phyloP scores from a whole-genome alignment of 257 asterid genomes.

The Vinca minor region DNA sequence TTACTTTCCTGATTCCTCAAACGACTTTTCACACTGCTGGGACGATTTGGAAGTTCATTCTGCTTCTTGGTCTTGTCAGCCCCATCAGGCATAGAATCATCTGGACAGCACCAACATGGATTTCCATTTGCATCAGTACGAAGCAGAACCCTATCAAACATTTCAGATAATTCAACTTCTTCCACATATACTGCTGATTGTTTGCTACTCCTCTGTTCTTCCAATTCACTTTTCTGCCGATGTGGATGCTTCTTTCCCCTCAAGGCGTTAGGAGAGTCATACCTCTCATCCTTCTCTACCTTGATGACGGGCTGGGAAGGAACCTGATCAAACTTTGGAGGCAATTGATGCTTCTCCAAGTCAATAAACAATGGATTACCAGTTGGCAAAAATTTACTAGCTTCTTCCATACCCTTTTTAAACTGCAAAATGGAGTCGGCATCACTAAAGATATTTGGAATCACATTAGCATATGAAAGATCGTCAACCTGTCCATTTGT shows the following conservation, averaged over 20 bases:
- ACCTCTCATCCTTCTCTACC: slow-evolving; percentile 49
- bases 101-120: slow-evolving; percentile 14
- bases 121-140: slow-evolving; percentile 36
- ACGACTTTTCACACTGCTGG: slow-evolving; percentile 35
- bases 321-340: slow-evolving; percentile 48
- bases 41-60: slow-evolving; percentile 23
- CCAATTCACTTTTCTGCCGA: slow-evolving; percentile 44
- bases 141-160: slow-evolving; percentile 76
- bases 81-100: slow-evolving; percentile 9
- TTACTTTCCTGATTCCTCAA: slow-evolving; percentile 33
- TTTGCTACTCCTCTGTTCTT: slow-evolving; percentile 71
- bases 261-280: slow-evolving; percentile 28
- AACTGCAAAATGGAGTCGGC: slow-evolving; percentile 74
- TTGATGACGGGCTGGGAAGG: slow-evolving; percentile 32
- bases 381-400: slow-evolving; percentile 66
- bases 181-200: slow-evolving; percentile 62
- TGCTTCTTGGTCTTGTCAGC: slow-evolving; percentile 18
- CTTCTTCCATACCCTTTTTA: slow-evolving; percentile 91
- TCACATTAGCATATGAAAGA: slow-evolving; percentile 20
- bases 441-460: slow-evolving; percentile 44
- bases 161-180: slow-evolving; percentile 67
- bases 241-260: slow-evolving; percentile 73
- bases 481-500: slow-evolving; percentile 29
- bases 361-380: slow-evolving; percentile 55
- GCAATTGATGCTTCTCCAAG: slow-evolving; percentile 62